These are phyloP conservation scores for Lizonia empirigonia DNA, from an alignment of 2,329 filamentous ascomycete species.

Conservation along the genomic window DNA sequence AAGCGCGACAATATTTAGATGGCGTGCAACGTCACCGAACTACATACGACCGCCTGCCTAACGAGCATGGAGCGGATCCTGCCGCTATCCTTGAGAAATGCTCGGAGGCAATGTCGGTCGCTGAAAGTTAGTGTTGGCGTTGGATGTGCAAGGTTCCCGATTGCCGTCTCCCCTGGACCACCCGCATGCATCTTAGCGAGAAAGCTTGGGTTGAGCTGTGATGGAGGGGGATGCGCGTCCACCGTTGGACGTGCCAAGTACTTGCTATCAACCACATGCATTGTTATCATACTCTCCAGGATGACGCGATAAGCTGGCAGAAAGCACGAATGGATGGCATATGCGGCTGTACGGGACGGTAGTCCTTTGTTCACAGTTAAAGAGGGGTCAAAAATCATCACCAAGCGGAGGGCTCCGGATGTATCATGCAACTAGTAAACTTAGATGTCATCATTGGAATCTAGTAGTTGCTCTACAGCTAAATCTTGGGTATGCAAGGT, in stretches of 20 bases:
- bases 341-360: constrained; percentile 10
- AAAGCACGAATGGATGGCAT: background rate
- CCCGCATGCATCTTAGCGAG: constrained; percentile 15
- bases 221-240: constrained; percentile 15
- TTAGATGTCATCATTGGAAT: constrained; percentile 15
- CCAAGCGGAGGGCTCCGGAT: constrained; percentile 1
- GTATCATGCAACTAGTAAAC: constrained; percentile 8
- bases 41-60: constrained; percentile 1
- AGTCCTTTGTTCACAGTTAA: background rate
- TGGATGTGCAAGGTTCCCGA: constrained; percentile 6
- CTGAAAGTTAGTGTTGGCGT: constrained; percentile 14
- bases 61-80: background rate
- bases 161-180: constrained; percentile 7
- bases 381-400: constrained; percentile 9
- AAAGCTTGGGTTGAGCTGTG: constrained; percentile 12
- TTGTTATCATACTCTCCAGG: constrained; percentile 12
- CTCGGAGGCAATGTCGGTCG: background rate
- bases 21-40: constrained; percentile 1
- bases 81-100: constrained; percentile 6
- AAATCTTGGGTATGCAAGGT: constrained; percentile 4
- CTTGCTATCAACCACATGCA: constrained; percentile 17
- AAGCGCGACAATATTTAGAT: constrained; percentile 10
- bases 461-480: constrained; percentile 6
- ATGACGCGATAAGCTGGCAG: constrained; percentile 19
- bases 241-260: constrained; percentile 10